A percentile compares a stretch with the other conserved stretches of the same genome.
Conservation (phyloP, 768 basidiomycete species). For the Solioccasus polychromus region DNA sequence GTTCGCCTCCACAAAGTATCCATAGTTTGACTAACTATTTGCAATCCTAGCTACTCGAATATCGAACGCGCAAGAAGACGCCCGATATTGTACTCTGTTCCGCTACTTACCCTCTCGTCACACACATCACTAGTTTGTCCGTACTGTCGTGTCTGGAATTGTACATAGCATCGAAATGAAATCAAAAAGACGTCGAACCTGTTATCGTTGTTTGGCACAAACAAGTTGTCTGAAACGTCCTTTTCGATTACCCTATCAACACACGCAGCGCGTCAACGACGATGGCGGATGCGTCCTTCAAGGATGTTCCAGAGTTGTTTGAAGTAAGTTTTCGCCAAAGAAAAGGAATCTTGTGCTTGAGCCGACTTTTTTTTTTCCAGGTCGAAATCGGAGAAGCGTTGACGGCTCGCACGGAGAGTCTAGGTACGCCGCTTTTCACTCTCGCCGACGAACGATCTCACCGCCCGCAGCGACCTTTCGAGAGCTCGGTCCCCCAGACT, state of each 20-base stretch:
- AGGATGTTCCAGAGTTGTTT: constrained; percentile 95
- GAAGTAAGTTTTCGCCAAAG: too few species aligned
- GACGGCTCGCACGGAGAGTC: constrained; percentile 84
- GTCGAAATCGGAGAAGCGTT: constrained; percentile 89
- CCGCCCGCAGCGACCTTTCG: constrained; percentile 78
- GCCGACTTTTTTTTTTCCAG: constrained; percentile 33
- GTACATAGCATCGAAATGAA: constrained; percentile 15
- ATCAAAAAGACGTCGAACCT: constrained; percentile 2
- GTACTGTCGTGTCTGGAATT: constrained; percentile 13
- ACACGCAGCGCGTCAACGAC: constrained; percentile 10
- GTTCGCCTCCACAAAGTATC: background rate
- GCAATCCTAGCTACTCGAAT: constrained; percentile 3
- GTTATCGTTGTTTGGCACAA: constrained; percentile 15
- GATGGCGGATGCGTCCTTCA: constrained; percentile 75
- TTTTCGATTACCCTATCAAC: background rate
- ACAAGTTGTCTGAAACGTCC: background rate
- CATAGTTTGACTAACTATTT: constrained; percentile 10
- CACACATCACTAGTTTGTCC: constrained; percentile 10
- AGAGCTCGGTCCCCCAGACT: constrained; percentile 95
- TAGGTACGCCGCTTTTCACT: constrained; percentile 55
- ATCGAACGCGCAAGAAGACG: constrained; percentile 5
- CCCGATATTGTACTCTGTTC: background rate
- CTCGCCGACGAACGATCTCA: background rate
- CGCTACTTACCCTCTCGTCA: constrained; percentile 14
- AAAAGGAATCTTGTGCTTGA: too few species aligned